Evolutionary conservation across 371 early-diverging fungal species (phyloP).

Genomic region (Rhizopus stolonifer): DNA sequence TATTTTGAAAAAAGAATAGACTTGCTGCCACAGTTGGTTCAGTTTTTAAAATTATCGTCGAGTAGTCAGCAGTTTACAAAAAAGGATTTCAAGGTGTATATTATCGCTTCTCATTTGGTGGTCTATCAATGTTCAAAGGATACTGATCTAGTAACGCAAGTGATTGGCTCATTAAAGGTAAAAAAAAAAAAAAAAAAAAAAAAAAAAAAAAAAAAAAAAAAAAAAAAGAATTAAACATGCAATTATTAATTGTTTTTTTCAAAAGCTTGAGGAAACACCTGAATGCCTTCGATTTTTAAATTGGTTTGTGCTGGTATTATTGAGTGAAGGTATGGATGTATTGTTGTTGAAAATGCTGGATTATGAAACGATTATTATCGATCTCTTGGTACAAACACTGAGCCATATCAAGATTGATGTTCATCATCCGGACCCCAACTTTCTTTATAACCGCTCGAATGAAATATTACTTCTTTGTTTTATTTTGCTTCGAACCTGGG

Average conservation of each 20-base stretch:
- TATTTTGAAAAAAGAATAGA: slow-evolving; percentile 39
- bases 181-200: slow-evolving; percentile 26
- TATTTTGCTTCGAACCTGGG: slow-evolving; percentile 41
- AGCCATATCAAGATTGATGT: slow-evolving; percentile 43
- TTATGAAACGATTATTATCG: slow-evolving; percentile 39
- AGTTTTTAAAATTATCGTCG: slow-evolving; percentile 36
- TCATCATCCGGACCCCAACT: slow-evolving; percentile 38
- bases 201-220: slow-evolving; percentile 27
- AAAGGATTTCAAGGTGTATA: slow-evolving; percentile 49
- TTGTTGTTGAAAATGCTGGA: slow-evolving; percentile 27
- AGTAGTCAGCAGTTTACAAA: slow-evolving; percentile 44
- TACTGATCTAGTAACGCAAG: slow-evolving; percentile 24
- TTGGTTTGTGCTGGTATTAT: slow-evolving; percentile 45
- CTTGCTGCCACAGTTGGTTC: slow-evolving; percentile 33
- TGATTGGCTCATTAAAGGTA: slow-evolving; percentile 45
- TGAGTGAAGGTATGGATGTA: slow-evolving; percentile 22
- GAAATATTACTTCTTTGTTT: slow-evolving; percentile 45
- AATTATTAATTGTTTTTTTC: background rate
- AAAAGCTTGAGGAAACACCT: slow-evolving; percentile 42
- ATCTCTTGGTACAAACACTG: slow-evolving; percentile 40
- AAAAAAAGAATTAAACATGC: background rate
- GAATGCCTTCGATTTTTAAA: slow-evolving; percentile 47
- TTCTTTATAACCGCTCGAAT: slow-evolving; percentile 40
- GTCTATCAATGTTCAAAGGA: slow-evolving; percentile 37
- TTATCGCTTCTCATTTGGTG: slow-evolving; percentile 33